Evolutionary conservation across 805 yeast species (phyloP).

Genomic region (Kuraishia hungarica): DNA sequence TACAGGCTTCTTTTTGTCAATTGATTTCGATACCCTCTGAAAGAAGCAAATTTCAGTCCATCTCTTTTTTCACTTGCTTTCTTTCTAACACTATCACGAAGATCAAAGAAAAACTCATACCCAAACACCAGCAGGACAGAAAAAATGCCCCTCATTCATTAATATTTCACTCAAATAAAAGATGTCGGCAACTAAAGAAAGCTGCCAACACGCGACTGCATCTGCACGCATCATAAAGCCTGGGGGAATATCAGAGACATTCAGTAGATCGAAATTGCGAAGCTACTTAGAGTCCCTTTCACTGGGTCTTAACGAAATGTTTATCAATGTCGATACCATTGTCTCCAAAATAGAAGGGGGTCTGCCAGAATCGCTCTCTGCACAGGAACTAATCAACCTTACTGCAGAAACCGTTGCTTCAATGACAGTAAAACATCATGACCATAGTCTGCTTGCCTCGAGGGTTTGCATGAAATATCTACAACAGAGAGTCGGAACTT

Average conservation of each 20-base stretch:
- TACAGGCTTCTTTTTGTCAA: not conserved
- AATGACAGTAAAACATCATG: constrained; percentile 91
- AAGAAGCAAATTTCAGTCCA: not conserved
- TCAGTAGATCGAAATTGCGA: not conserved
- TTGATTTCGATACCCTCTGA: not conserved
- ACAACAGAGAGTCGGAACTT: constrained; percentile 76
- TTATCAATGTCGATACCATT: constrained; percentile 35
- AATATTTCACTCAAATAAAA: not conserved
- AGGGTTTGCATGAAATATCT: constrained; percentile 79
- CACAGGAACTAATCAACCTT: constrained; percentile 27
- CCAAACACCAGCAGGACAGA: not conserved
- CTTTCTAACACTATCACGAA: not conserved
- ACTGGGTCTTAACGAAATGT: constrained; percentile 29
- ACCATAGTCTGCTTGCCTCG: constrained; percentile 86
- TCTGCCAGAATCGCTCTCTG: constrained; percentile 37
- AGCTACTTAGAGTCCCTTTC: constrained; percentile 2
- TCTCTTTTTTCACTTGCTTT: not conserved
- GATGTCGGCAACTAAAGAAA: not conserved
- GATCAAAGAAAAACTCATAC: not conserved
- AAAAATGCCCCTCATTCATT: not conserved
- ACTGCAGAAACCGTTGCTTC: constrained; percentile 95
- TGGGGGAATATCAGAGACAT: not conserved
- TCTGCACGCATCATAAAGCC: constrained; percentile 5
- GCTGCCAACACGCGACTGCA: not conserved
- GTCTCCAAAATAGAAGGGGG: constrained; percentile 40